Conservation (phyloP, 2,329 filamentous ascomycete species). For the Cordyceps tenuipes region DNA sequence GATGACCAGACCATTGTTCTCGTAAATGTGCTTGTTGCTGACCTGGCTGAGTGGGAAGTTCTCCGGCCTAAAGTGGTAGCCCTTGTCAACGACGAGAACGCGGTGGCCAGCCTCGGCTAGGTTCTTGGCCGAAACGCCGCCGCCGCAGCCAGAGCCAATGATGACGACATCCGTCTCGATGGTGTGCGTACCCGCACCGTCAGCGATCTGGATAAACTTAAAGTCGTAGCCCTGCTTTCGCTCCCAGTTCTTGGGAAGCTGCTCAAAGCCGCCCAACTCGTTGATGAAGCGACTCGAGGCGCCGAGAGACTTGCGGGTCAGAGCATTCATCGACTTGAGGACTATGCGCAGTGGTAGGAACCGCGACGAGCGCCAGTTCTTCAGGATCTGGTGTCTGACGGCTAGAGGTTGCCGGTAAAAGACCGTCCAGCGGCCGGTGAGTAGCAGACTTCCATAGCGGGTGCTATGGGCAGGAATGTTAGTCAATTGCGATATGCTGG, state of each 20-base stretch:
- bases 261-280: conserved; percentile 48
- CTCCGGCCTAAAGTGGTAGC: conserved; percentile 63
- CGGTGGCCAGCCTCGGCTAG: conserved; percentile 66
- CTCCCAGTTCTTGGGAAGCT: conserved; percentile 42
- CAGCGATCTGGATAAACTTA: conserved; percentile 51
- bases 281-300: conserved; percentile 47
- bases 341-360: conserved; percentile 46
- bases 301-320: conserved; percentile 47
- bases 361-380: conserved; percentile 52
- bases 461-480: conserved; percentile 36
- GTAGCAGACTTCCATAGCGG: conserved; percentile 51
- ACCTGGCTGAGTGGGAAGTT: conserved; percentile 67
- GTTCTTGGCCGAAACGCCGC: conserved; percentile 71
- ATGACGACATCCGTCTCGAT: conserved; percentile 77
- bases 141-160: conserved; percentile 80
- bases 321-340: conserved; percentile 43
- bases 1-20: conserved; percentile 52
- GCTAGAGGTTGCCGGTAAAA: conserved; percentile 52
- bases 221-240: conserved; percentile 44
- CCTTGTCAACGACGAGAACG: conserved; percentile 77
- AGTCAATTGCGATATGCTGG: not conserved
- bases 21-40: conserved; percentile 55
- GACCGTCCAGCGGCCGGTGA: conserved; percentile 60
- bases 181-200: conserved; percentile 38
- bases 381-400: conserved; percentile 53